Base-by-base conservation (phyloP, 2,329 filamentous ascomycete species). In the Botryosphaeria dothidea region DNA sequence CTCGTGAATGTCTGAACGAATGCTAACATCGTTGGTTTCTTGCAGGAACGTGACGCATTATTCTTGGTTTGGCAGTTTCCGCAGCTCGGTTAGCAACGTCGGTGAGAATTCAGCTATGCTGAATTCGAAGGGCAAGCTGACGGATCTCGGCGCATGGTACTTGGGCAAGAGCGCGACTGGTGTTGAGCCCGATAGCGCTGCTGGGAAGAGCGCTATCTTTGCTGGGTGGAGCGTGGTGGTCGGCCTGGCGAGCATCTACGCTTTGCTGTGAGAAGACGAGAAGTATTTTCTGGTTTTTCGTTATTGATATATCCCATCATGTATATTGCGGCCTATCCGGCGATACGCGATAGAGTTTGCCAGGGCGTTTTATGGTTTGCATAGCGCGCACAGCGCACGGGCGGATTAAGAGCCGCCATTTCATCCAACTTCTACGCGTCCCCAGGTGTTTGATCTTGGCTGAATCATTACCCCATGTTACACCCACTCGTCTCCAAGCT, bases 141-240 rank as follows among this genome's bases (percentile, higher is more conserved):
- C 91, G 1, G 87, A 92, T 69, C 90, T 94, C 68, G 92, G 92
- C 0, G 84, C 85, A 2, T 90, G 89, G 88, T 95, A 94, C 75
- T 76, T 95, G n/a, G 87, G 92, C 67, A 72, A 83, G 61, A 43
- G 67, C 29, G 75, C 74, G 8, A 78, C 75, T 13, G 76, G 76
- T 13, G 75, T 77, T 58, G 66, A 76, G 34, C 77, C 78, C 17
- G 70, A 75, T 65, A 73, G 75, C 45, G 69, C 68, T 49, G 71
- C 67, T 17, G 66, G 36, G 3, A 58, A 31, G 43, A 64, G 34
- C 15, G 36, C 41, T 11, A 29, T 57, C 13, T 68, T 69, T 56
- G 65, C 56, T 8, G 66, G 66, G 0, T 69, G 68, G 68, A 62
- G 34, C 7, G 19, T 68, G n/a, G n/a, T 69, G 23, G 65, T 69